Percentiles rank a stretch among this genome's conserved stretches.
Evolutionary conservation across 805 yeast species (phyloP).

Genomic region (Kuraishia cidri): DNA sequence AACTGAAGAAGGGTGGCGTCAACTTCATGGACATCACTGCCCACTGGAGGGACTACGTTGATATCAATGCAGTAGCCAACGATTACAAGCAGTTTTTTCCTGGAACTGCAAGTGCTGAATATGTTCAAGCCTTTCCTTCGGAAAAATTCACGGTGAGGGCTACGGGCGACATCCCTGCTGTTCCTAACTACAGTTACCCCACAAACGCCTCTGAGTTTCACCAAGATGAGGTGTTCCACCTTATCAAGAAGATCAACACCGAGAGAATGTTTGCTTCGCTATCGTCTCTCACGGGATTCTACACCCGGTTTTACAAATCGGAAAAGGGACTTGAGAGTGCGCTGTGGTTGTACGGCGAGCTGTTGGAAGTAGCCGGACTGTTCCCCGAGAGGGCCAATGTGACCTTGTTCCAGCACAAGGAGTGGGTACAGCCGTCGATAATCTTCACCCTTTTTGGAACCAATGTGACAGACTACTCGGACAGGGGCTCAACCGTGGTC

Average conservation of each 20-base stretch:
- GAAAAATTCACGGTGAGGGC: background rate
- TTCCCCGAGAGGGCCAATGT: conserved; percentile 24
- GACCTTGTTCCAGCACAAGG: conserved; percentile 47
- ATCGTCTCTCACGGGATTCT: conserved; percentile 58
- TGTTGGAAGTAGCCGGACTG: conserved; percentile 18
- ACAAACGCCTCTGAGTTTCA: conserved; percentile 19
- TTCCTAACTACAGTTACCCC: conserved; percentile 45
- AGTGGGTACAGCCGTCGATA: conserved; percentile 74
- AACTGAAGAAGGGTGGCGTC: conserved; percentile 30
- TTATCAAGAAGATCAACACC: conserved; percentile 35
- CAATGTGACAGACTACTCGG: conserved; percentile 24
- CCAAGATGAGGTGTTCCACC: conserved; percentile 24
- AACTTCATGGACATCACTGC: conserved; percentile 61
- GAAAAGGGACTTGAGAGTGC: conserved; percentile 65
- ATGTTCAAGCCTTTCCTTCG: too few relatives aligned
- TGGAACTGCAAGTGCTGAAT: background rate
- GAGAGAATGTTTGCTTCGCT: conserved; percentile 42
- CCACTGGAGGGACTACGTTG: conserved; percentile 11
- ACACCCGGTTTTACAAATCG: conserved; percentile 70
- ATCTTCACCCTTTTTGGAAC: conserved; percentile 56
- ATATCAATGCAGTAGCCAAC: background rate
- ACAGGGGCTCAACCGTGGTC: conserved; percentile 40
- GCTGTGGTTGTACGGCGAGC: conserved; percentile 50
- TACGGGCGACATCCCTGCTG: conserved; percentile 6
- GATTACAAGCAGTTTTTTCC: background rate